A percentile compares a stretch with the other conserved stretches of the same genome.
Conservation (phyloP, 164 flowering plant species). For the Dillenia turbinata region DNA sequence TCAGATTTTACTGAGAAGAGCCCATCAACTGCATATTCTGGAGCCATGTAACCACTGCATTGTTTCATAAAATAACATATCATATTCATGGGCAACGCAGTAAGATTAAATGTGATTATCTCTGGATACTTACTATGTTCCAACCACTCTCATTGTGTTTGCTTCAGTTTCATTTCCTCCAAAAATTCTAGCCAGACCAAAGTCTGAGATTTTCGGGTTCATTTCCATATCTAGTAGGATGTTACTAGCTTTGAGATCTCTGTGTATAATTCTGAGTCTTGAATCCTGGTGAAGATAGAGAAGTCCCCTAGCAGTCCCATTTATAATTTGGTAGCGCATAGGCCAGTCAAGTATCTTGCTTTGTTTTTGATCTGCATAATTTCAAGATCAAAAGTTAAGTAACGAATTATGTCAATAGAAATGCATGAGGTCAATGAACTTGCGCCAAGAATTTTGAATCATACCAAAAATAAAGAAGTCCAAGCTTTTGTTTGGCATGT, state of each 20-base stretch:
- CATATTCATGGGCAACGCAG: too few relatives aligned
- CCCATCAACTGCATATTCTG: constrained; percentile 53
- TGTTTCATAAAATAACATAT: background rate
- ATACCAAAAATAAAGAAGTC: constrained; percentile 39
- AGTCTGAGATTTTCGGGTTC: constrained; percentile 54
- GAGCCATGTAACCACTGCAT: constrained; percentile 61
- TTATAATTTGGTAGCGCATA: constrained; percentile 27
- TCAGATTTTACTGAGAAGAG: constrained; percentile 48
- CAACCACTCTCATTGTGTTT: constrained; percentile 34
- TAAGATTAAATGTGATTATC: too few relatives aligned
- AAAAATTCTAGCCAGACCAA: constrained; percentile 43
- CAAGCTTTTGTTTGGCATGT: constrained; percentile 48
- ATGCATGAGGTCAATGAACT: background rate
- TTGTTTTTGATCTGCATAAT: constrained; percentile 25
- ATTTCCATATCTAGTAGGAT: constrained; percentile 33
- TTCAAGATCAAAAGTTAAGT: background rate
- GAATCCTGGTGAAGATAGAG: constrained; percentile 52
- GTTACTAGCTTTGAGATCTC: constrained; percentile 47
- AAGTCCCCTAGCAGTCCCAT: constrained; percentile 42
- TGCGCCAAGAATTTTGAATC: background rate
- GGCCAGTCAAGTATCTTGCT: constrained; percentile 28
- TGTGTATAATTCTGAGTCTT: constrained; percentile 32
- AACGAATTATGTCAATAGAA: too few relatives aligned
- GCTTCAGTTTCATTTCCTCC: constrained; percentile 31
- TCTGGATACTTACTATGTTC: constrained; percentile 39